Evolutionary conservation across 306 rosid species (phyloP), one percentile per base, ranked within the genome.

Genomic region (Cajanus cajan): DNA sequence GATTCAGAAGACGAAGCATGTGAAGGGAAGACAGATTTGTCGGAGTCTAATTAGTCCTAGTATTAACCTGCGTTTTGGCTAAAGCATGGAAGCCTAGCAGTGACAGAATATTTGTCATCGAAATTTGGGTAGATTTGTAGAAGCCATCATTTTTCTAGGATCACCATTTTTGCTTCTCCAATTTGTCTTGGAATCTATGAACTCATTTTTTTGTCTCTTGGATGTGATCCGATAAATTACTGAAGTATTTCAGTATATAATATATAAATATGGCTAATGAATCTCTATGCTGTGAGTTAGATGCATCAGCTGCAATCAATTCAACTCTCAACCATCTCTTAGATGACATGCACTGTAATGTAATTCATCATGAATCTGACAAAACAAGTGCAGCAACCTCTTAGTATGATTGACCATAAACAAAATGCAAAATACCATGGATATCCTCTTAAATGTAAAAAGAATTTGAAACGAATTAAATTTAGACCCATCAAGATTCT

Each of bases 1-100:
- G 95, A 90, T 87, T 92, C 97, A 65, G 96, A 89, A 21, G 88
- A 87, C 19, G 87, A 74, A 58, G 44, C 0, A 10, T 41, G 16
- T 4, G 82, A 76, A 51, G 74, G 47, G 69, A 79, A 61, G 36
- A 37, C 39, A 36, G 77, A 68, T 73, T 37, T 10, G 21, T 63
- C 78, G 0, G 40, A 79, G 28, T 76, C 80, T 76, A 15, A 51
- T 4, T 79, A 68, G 79, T 18, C 48, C 76, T 34, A 5, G 55
- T 76, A 54, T 82, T 50, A 43, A 34, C 44, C 39, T 66, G 55
- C 10, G 51, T 15, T 50, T 47, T 55, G 69, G 43, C 66, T 15
- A 34, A 6, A 67, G 55, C 71, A 74, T 25, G 52, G 19, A 67
- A 67, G 59, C 24, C 33, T 47, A 59, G 63, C 16, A 48, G 25